Base-by-base conservation (phyloP, 164 flowering plant species). In the Aristolochia californica region DNA sequence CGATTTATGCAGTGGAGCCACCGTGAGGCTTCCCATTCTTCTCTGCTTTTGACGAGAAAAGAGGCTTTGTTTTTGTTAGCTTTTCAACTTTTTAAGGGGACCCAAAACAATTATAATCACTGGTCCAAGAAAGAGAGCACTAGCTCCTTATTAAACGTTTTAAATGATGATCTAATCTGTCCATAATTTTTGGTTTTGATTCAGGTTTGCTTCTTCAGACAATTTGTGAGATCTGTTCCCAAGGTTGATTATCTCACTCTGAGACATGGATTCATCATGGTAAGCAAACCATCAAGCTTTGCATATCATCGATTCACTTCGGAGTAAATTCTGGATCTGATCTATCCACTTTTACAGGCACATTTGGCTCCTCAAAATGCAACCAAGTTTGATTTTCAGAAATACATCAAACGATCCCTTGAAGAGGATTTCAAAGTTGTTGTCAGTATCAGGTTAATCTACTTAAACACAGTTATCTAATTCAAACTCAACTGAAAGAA, bases 391-490 rank as follows among this genome's bases (percentile, higher is more conserved):
- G 70, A 89, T 65, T 89, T 89, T 64, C 97, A 79, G 43, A 81
- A 78, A 20, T 89, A 89, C 65, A 86, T 86, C 59, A 80, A 80
- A 0, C 72, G 91, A 74, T 85, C 97, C 8, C 75, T 88, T 0
- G 97, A 88, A 64, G 97, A 85, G 57, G 97, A 88, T 68, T 88
- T 88, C 84, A 85, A 88, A 53, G 83, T 77, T 4, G 97, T 88
- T 2, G 94, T 88, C 4, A 83, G 85, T 2, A 85, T 88, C 65
- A 88, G 87, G 96, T 88, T 5, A 10, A 55, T 59, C 1, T 24
- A 48, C 4, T 9, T 50, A 20, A 50, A 5, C 54, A 16, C 9
- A n/a, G n/a, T n/a, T n/a, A n/a, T n/a, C n/a, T n/a, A n/a, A n/a
- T n/a, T 10, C 12, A 18, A 0, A 48, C 12, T 48, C 22, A 8